Conservation (phyloP, 2,329 filamentous ascomycete genomes). For the Stylonectria norvegica region DNA sequence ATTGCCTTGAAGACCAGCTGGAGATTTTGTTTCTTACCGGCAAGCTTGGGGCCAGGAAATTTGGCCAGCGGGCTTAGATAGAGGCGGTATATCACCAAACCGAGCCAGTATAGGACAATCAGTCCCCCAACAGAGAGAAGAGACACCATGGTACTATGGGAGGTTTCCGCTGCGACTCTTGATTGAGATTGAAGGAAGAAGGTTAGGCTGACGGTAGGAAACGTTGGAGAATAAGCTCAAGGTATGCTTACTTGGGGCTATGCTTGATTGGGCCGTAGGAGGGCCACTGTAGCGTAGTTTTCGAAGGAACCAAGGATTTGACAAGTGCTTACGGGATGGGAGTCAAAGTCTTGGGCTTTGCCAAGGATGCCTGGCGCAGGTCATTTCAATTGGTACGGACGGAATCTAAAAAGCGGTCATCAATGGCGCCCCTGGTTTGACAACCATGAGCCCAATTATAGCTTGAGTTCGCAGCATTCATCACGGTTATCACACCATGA, state of each 20-base stretch:
- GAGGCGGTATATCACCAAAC: constrained; percentile 16
- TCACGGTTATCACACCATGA: no score
- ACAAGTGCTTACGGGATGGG: constrained; percentile 44
- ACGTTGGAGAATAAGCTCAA: neutral
- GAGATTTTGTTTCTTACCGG: constrained; percentile 7
- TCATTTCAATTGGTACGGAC: no score
- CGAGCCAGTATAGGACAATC: neutral
- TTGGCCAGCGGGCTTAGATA: constrained; percentile 18
- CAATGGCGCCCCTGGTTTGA: no score
- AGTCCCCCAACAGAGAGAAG: neutral
- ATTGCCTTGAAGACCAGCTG: neutral
- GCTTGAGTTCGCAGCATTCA: no score
- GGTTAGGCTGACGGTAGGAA: neutral
- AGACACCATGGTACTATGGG: neutral
- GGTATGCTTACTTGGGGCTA: neutral
- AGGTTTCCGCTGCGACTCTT: neutral
- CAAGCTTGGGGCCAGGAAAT: constrained; percentile 23
- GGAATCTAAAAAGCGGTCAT: no score
- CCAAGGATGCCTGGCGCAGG: no score
- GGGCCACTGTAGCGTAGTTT: neutral
- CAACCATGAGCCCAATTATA: no score
- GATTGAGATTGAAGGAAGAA: neutral
- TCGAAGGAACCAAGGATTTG: neutral
- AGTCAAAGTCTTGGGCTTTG: no score
- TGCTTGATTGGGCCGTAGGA: neutral